A percentile compares a stretch with the other conserved stretches of the same genome.
These are phyloP conservation scores for Suillus americanus DNA, from an alignment of 768 basidiomycete genomes.

Conservation along the genomic window DNA sequence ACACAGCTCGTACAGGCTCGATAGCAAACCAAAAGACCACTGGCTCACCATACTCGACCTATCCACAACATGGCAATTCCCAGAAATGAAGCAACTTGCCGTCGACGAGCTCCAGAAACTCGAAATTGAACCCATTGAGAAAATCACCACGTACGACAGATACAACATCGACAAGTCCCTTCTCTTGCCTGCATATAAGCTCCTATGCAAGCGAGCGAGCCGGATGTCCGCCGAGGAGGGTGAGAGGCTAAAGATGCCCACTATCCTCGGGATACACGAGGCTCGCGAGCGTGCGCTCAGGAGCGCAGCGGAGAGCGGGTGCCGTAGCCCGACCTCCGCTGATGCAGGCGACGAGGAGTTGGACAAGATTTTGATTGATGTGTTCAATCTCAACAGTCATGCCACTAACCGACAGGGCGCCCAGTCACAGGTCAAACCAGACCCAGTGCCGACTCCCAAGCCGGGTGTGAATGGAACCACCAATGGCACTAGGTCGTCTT, in stretches of 20 bases:
- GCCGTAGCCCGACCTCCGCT: slow-evolving; percentile 26
- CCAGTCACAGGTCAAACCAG: not conserved
- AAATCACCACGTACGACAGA: slow-evolving; percentile 55
- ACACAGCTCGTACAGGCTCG: slow-evolving; percentile 55
- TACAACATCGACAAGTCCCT: slow-evolving; percentile 47
- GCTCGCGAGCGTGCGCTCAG: slow-evolving; percentile 48
- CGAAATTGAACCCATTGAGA: slow-evolving; percentile 46
- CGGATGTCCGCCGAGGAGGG: slow-evolving; percentile 57
- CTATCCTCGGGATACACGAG: slow-evolving; percentile 48
- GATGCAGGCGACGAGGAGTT: slow-evolving; percentile 28
- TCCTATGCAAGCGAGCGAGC: slow-evolving; percentile 49
- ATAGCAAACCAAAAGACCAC: slow-evolving; percentile 41
- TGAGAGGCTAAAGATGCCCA: slow-evolving; percentile 52
- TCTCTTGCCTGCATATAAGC: slow-evolving; percentile 39
- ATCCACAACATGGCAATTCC: slow-evolving; percentile 54
- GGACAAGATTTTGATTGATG: slow-evolving; percentile 28
- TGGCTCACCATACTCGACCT: slow-evolving; percentile 59
- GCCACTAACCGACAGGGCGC: not conserved
- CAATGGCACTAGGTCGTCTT: not conserved
- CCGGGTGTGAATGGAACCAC: not conserved
- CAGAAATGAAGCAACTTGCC: slow-evolving; percentile 47
- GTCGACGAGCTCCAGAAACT: slow-evolving; percentile 55
- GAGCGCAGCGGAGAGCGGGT: slow-evolving; percentile 31
- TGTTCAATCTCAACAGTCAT: slow-evolving; percentile 26
- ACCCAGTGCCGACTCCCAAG: not conserved